Percentiles rank a stretch among this genome's conserved stretches.
phyloP scores from a whole-genome alignment of 2,329 filamentous ascomycete species.

The Aspergillus hiratsukae region DNA sequence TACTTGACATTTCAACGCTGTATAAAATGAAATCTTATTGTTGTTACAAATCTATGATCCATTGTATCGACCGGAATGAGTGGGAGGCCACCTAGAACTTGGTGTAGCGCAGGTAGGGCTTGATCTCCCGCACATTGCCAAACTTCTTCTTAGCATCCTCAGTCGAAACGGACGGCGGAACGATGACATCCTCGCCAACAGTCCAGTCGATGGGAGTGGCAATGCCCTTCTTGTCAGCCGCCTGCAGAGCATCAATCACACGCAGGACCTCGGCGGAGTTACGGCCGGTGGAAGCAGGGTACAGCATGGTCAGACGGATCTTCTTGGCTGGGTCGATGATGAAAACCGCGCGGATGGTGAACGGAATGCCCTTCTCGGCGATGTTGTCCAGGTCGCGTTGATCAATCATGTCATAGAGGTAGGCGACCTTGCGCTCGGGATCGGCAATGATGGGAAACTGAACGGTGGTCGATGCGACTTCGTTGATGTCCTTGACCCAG shows the following conservation, averaged over 20 bases:
- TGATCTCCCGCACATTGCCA: conserved; percentile 63
- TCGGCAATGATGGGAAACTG: conserved; percentile 78
- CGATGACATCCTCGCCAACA: conserved; percentile 85
- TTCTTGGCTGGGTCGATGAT: conserved; percentile 92
- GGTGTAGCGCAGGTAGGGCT: conserved; percentile 46
- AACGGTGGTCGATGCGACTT: conserved; percentile 67
- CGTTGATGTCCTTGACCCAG: conserved; percentile 86
- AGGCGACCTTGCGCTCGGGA: conserved; percentile 72
- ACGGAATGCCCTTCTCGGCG: conserved; percentile 66
- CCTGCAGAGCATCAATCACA: conserved; percentile 74
- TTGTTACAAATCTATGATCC: neutral
- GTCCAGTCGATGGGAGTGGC: conserved; percentile 90
- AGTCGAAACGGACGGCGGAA: conserved; percentile 76
- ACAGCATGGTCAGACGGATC: conserved; percentile 86
- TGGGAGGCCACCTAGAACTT: conserved; percentile 13
- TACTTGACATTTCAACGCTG: neutral
- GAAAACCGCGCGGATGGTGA: conserved; percentile 93
- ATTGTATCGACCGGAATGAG: neutral
- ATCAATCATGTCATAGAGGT: conserved; percentile 77
- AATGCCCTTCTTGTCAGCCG: conserved; percentile 80
- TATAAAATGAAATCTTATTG: neutral
- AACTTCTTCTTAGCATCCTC: conserved; percentile 86
- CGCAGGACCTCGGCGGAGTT: conserved; percentile 76
- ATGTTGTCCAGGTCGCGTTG: conserved; percentile 78
- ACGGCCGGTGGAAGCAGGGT: conserved; percentile 84